These are phyloP conservation scores for Plectosphaerella plurivora DNA, from an alignment of 2,329 filamentous ascomycete species.

Conservation along the genomic window DNA sequence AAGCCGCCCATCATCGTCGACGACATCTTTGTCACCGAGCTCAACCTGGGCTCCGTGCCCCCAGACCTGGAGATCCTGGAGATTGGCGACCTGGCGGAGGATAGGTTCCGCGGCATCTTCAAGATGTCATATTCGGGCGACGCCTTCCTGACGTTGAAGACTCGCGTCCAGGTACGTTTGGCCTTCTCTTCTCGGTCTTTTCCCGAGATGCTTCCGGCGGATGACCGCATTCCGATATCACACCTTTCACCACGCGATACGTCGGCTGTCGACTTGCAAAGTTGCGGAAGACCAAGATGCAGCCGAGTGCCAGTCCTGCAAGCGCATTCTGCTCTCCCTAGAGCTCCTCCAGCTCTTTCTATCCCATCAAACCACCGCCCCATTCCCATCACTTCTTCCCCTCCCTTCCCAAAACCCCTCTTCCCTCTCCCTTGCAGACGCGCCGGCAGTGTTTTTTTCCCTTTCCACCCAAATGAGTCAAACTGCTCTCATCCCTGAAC, in stretches of 20 bases:
- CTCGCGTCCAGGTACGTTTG: constrained; percentile 76
- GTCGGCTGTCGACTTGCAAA: too few species aligned
- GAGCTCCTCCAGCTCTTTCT: neutral
- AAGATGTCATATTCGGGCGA: constrained; percentile 98
- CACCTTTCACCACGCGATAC: too few species aligned
- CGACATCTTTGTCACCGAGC: constrained; percentile 96
- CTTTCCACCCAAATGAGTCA: constrained; percentile 2
- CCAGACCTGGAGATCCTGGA: constrained; percentile 95
- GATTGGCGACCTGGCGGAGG: constrained; percentile 95
- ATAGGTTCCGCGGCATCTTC: constrained; percentile 96
- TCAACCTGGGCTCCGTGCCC: constrained; percentile 92
- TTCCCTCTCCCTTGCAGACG: constrained; percentile 7
- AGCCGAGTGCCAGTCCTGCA: neutral
- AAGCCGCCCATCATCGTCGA: constrained; percentile 99
- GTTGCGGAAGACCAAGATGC: too few species aligned
- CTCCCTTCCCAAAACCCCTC: constrained; percentile 1
- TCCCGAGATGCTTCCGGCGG: neutral
- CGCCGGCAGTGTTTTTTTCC: constrained; percentile 10
- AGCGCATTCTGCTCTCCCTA: neutral
- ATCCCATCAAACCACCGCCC: neutral
- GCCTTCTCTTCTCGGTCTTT: constrained; percentile 2
- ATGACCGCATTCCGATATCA: too few species aligned
- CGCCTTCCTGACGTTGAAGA: constrained; percentile 91
- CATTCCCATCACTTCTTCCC: neutral
- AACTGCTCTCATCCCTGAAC: neutral